A percentile compares a stretch with the other conserved stretches of the same genome.
These are phyloP conservation scores for Mastigamoeba balamuthi DNA, from an alignment of 78 protist genomes.

Conservation along the genomic window DNA sequence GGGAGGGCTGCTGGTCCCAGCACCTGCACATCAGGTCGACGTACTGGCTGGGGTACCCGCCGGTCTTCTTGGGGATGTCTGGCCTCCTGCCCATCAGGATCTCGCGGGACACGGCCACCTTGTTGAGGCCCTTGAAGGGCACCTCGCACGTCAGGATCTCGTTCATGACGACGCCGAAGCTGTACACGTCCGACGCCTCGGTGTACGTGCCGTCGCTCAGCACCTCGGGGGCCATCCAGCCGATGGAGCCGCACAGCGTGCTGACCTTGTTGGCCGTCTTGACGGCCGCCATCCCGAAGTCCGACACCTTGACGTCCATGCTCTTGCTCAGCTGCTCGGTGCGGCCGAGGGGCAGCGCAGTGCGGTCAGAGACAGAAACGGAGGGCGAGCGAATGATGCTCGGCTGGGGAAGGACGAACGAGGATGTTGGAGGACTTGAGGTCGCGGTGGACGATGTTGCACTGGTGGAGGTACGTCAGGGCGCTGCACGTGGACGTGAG, in stretches of 20 bases:
- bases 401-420: too few relatives aligned
- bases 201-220: slow-evolving; percentile 32
- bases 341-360: too few relatives aligned
- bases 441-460: slow-evolving; percentile 72
- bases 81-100: slow-evolving; percentile 30
- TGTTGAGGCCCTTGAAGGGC: slow-evolving; percentile 34
- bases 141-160: slow-evolving; percentile 33
- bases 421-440: slow-evolving; percentile 60
- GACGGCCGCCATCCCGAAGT: slow-evolving; percentile 60
- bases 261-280: slow-evolving; percentile 22
- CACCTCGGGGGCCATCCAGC: slow-evolving; percentile 41
- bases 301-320: slow-evolving; percentile 45
- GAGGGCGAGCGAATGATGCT: too few relatives aligned
- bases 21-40: slow-evolving; percentile 17
- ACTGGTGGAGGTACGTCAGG: too few relatives aligned
- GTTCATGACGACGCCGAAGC: slow-evolving; percentile 23
- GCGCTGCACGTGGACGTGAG: too few relatives aligned
- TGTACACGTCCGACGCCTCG: slow-evolving; percentile 38
- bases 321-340: too few relatives aligned
- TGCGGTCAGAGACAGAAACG: too few relatives aligned
- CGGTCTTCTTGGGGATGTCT: slow-evolving; percentile 28
- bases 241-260: slow-evolving; percentile 48
- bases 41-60: slow-evolving; percentile 17
- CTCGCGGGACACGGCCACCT: slow-evolving; percentile 29
- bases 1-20: slow-evolving; percentile 41